Base-by-base conservation (phyloP, 1,284 basidiomycete species). In the Waitea zeae region DNA sequence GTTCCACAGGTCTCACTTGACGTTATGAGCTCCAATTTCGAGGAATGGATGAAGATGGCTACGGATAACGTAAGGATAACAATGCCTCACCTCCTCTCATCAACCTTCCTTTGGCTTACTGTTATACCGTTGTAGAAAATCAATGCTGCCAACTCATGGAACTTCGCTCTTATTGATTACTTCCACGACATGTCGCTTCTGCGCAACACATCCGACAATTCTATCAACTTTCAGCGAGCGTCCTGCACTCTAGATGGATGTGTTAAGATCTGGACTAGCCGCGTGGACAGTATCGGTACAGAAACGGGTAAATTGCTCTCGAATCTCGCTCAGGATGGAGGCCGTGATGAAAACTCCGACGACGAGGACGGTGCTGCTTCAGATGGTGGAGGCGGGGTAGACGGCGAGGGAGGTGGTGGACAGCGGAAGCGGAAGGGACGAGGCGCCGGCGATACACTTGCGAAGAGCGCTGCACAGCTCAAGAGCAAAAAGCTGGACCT, bases 41-140 rank as follows among this genome's bases (percentile, higher is more conserved):
- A 98, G 52, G 90, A 98, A 52, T 98, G 95, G 93, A 98, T 99
- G 93, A 98, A 97, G 64, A 82, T 98, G 75, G 92, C 92, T 1
- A 97, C 93, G 4, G 95, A 97, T 53, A 97, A 97, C 56, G 92
- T 95, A 49, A 46, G 79, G 62, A n/a, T n/a, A n/a, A n/a, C n/a
- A n/a, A n/a, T n/a, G n/a, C n/a, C n/a, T n/a, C n/a, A n/a, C n/a
- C n/a, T n/a, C n/a, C 3, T 33, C 9, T 27, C 14, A 36, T 26
- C 11, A 31, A 17, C 27, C n/a, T 15, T 7, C 17, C 15, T 17
- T 34, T 13, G 20, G 13, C 9, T 15, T 42, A 3, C 33, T 42
- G 33, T 35, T 36, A n/a, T 9, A 9, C 41, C 39, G 26, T 24
- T 24, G 17, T 49, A 96, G 92, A 99, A 98, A 93, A 97, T 99